Percentiles rank a stretch among this genome's conserved stretches.
phyloP scores from a whole-genome alignment of 2,329 filamentous ascomycete species.

The Achaetomium macrosporum region DNA sequence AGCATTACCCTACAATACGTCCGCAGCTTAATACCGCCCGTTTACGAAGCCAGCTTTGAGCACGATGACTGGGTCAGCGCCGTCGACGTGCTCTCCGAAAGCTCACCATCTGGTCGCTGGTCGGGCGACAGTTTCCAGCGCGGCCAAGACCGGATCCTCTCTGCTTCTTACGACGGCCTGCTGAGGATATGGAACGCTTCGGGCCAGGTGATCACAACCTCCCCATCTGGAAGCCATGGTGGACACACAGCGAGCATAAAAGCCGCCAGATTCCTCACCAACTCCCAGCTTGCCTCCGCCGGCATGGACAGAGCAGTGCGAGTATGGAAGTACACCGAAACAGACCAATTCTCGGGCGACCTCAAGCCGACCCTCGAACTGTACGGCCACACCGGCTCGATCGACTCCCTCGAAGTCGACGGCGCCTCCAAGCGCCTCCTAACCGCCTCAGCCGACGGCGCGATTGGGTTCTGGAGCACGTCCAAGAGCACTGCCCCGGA shows the following conservation, averaged over 20 bases:
- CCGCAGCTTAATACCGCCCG: conserved; percentile 79
- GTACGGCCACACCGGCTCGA: conserved; percentile 70
- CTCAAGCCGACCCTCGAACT: conserved; percentile 73
- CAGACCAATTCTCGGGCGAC: conserved; percentile 51
- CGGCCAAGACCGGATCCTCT: conserved; percentile 70
- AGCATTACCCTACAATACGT: conserved; percentile 90
- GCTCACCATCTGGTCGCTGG: conserved; percentile 56
- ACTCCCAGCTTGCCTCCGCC: conserved; percentile 72
- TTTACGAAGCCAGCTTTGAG: conserved; percentile 86
- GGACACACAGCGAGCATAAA: conserved; percentile 75
- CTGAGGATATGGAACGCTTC: conserved; percentile 86
- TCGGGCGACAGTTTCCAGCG: conserved; percentile 42
- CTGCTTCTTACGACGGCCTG: conserved; percentile 87
- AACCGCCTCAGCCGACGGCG: conserved; percentile 77
- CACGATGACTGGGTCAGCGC: conserved; percentile 96
- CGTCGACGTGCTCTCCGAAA: conserved; percentile 71
- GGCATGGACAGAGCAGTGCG: conserved; percentile 80
- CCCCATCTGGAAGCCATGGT: conserved; percentile 57
- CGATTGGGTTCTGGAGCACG: conserved; percentile 82
- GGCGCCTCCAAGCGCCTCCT: conserved; percentile 66
- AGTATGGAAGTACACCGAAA: conserved; percentile 81
- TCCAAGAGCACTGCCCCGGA: conserved; percentile 69
- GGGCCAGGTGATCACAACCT: conserved; percentile 76
- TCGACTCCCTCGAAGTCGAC: conserved; percentile 69
- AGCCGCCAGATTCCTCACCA: conserved; percentile 74